Percentiles rank a stretch among this genome's conserved stretches.
phyloP scores from a whole-genome alignment of 257 asterid genomes.

The Capsicum chinense region DNA sequence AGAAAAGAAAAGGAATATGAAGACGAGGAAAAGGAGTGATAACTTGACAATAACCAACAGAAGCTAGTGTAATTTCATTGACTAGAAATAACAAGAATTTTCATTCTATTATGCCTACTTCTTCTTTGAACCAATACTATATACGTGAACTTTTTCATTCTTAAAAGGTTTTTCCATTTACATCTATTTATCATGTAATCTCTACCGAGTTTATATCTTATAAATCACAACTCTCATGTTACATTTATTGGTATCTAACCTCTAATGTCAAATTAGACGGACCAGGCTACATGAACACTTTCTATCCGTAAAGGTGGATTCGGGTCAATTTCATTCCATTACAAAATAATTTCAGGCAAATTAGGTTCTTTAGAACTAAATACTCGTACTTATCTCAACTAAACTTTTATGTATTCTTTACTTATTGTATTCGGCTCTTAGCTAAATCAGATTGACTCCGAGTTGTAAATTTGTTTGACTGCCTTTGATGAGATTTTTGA shows the following conservation, averaged over 20 bases:
- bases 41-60: neutral
- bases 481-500: neutral
- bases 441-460: neutral
- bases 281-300: neutral
- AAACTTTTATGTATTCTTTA: neutral
- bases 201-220: neutral
- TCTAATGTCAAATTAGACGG: conserved; percentile 6
- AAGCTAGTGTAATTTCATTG: neutral
- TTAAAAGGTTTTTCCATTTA: neutral
- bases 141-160: neutral
- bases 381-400: neutral
- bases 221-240: conserved; percentile 1
- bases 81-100: neutral
- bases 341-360: conserved; percentile 12
- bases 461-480: neutral
- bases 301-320: neutral
- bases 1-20: neutral
- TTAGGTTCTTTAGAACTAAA: neutral
- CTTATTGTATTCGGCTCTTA: neutral
- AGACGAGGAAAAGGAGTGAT: neutral
- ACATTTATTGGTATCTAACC: neutral
- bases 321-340: neutral
- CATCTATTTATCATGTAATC: neutral
- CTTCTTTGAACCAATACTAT: conserved; percentile 15
- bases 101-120: neutral